phyloP scores from a whole-genome alignment of 2,329 filamentous ascomycete species.

The Colletotrichum theobromicola region DNA sequence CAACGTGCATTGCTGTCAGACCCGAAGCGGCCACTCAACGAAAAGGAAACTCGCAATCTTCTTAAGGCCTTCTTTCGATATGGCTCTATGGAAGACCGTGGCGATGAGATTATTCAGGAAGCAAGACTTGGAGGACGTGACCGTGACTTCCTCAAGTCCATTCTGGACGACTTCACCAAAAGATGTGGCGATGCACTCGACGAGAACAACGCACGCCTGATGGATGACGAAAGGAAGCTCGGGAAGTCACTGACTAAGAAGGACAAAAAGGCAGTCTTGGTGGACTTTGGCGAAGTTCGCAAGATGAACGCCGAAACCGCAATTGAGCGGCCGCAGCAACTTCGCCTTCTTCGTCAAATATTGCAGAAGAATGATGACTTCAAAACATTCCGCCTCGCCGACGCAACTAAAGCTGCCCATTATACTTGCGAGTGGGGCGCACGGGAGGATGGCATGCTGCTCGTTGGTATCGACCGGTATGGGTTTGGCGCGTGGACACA shows the following conservation, averaged over 20 bases:
- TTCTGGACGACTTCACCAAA: conserved; percentile 76
- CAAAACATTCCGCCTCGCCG: conserved; percentile 82
- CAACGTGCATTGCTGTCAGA: conserved; percentile 77
- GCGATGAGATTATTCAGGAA: conserved; percentile 85
- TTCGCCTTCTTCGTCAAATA: conserved; percentile 81
- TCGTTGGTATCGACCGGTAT: conserved; percentile 89
- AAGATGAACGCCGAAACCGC: conserved; percentile 96
- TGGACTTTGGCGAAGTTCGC: conserved; percentile 92
- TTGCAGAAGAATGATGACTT: conserved; percentile 72
- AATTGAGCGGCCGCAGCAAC: conserved; percentile 86
- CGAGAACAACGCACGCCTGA: conserved; percentile 72
- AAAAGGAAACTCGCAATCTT: conserved; percentile 92
- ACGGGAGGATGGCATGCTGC: conserved; percentile 95
- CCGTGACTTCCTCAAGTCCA: conserved; percentile 75
- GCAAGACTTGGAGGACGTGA: conserved; percentile 86
- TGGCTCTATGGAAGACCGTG: conserved; percentile 86
- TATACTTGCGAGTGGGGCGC: conserved; percentile 94
- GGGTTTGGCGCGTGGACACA: conserved; percentile 96
- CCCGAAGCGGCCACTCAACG: conserved; percentile 86
- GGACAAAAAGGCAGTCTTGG: conserved; percentile 94
- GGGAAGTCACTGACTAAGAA: conserved; percentile 92
- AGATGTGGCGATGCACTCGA: conserved; percentile 64
- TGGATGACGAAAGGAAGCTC: conserved; percentile 80
- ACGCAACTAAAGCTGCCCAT: conserved; percentile 89
- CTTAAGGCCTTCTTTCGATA: conserved; percentile 91